Percentiles rank a stretch among this genome's conserved stretches.
Evolutionary conservation across 148 eudicot species (phyloP).

Genomic region (Nyssa sinensis): DNA sequence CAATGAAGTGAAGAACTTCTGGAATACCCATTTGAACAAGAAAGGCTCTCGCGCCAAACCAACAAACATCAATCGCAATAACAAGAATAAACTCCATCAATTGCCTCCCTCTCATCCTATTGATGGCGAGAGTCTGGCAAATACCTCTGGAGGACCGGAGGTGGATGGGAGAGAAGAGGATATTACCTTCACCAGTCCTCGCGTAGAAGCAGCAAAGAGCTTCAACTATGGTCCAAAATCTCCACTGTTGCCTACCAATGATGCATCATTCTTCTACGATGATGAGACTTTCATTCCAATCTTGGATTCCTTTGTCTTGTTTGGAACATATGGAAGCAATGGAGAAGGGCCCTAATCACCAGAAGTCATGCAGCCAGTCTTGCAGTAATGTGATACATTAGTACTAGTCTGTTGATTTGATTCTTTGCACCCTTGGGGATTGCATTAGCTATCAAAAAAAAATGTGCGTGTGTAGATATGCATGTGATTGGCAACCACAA

Average conservation of each 20-base stretch:
- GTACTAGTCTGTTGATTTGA: too few relatives aligned
- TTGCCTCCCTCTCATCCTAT: conserved; percentile 1
- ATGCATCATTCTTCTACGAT: conserved; percentile 1
- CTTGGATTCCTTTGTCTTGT: background rate
- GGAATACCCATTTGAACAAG: conserved; percentile 29
- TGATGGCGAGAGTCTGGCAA: background rate
- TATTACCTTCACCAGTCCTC: background rate
- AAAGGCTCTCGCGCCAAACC: conserved; percentile 1
- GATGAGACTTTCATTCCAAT: conserved; percentile 13
- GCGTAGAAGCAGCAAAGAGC: background rate
- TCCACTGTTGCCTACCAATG: background rate
- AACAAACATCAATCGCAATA: background rate
- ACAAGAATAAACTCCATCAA: background rate
- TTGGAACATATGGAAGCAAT: too few relatives aligned
- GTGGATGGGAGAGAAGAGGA: background rate
- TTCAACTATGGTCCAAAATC: background rate
- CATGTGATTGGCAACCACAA: too few relatives aligned
- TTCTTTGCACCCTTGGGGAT: too few relatives aligned
- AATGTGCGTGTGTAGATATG: too few relatives aligned
- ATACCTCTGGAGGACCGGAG: background rate
- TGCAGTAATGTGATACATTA: too few relatives aligned
- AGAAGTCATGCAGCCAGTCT: too few relatives aligned
- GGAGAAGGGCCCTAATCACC: too few relatives aligned
- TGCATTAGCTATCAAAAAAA: too few relatives aligned
- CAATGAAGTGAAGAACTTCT: conserved; percentile 28